Evolutionary conservation across 2,329 filamentous ascomycete species (phyloP), one percentile per base, ranked within the genome.

Genomic region (Neoarthrinium moseri): DNA sequence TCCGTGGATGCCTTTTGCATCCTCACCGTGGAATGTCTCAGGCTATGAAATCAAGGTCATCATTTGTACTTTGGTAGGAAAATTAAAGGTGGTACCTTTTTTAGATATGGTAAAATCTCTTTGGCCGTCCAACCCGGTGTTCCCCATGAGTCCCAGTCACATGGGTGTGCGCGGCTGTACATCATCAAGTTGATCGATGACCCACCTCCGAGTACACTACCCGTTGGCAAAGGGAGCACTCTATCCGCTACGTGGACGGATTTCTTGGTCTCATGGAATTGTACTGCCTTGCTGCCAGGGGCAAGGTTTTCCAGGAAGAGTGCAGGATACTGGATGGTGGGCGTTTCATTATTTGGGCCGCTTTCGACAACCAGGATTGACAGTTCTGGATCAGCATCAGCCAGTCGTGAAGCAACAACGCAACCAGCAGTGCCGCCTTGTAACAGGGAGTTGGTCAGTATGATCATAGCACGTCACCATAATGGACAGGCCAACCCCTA

Each of bases 21-120:
- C 74, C 22, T 64, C 56, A 5, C 73, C 71, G 51, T 78, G 72
- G 45, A 78, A 83, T 0, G 77, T 83, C 59, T 84, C 81, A 10
- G 81, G 60, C 70, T 72, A 41, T 12, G 15, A 7, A 12, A 22
- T 21, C 7, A 22, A 26, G 12, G 3, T 15, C 30, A 23, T 29
- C 5, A 26, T 8, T 15, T 15, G 8, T 23, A 2, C 5, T 3
- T 1, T 21, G 1, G 10, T 8, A 12, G 0, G 26, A 29, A 29
- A 29, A 29, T n/a, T 10, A 12, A 29, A 17, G n/a, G 18, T 2
- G 12, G 21, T 37, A 60, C 60, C 54, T 80, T 82, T 18, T 54
- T 55, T 48, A 57, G 48, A 26, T 51, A 56, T 2, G 40, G 42
- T 3, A 58, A 18, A 43, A 59, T 46, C 18, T 62, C 58, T 6